A percentile compares a stretch with the other conserved stretches of the same genome.
phyloP scores from a whole-genome alignment of 1,284 basidiomycete genomes.

The Fistulina hepatica region DNA sequence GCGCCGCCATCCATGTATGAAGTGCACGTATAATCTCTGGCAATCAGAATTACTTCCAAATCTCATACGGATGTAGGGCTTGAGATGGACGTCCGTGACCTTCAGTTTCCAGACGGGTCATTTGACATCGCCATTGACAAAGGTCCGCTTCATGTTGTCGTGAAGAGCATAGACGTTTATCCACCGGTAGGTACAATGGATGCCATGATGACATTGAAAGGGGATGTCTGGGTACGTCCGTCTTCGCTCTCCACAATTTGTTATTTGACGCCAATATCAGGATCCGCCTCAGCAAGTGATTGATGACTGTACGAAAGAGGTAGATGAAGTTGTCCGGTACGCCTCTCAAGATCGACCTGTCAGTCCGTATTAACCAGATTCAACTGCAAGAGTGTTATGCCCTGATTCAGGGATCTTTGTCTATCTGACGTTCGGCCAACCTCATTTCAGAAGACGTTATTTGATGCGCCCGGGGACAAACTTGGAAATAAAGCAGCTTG shows the following conservation, averaged over 20 bases:
- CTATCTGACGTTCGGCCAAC: conserved; percentile 86
- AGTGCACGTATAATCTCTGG: conserved; percentile 39
- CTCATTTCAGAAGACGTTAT: conserved; percentile 76
- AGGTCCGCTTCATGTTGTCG: conserved; percentile 29
- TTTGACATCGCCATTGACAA: conserved; percentile 91
- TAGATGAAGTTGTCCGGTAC: conserved; percentile 71
- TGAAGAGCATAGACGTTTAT: not conserved
- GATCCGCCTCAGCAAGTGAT: conserved; percentile 74
- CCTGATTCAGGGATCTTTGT: conserved; percentile 53
- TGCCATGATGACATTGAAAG: conserved; percentile 83
- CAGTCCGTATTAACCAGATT: conserved; percentile 4
- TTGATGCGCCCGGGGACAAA: conserved; percentile 43
- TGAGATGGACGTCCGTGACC: conserved; percentile 78
- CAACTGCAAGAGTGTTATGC: conserved; percentile 45
- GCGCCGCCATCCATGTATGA: conserved; percentile 64
- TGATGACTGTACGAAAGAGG: conserved; percentile 68
- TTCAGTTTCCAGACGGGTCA: conserved; percentile 53
- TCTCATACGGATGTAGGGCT: conserved; percentile 42
- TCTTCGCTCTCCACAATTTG: too few relatives aligned
- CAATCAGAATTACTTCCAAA: not conserved
- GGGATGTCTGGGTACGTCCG: conserved; percentile 76
- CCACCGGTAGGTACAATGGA: conserved; percentile 65
- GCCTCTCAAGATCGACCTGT: too few relatives aligned
- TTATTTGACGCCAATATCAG: conserved; percentile 35
- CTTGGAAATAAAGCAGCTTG: conserved; percentile 54